Evolutionary conservation across 495 filamentous ascomycete species (phyloP).

Genomic region (Penicillium crystallinum): DNA sequence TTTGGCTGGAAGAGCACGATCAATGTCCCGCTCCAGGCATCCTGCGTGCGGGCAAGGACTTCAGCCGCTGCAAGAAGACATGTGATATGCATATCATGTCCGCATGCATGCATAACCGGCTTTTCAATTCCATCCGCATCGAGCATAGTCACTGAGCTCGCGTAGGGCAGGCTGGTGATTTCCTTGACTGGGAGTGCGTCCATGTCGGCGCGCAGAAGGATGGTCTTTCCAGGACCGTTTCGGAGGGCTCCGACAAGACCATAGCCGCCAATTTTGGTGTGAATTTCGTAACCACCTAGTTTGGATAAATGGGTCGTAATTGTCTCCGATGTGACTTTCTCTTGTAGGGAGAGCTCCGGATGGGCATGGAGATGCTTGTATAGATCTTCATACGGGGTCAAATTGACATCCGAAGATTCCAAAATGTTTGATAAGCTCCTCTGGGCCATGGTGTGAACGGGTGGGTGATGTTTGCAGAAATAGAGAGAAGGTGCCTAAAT

Average conservation of each 20-base stretch:
- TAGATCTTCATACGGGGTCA: conserved; percentile 44
- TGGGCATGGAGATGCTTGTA: conserved; percentile 53
- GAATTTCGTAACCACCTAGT: conserved; percentile 32
- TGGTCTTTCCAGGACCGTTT: conserved; percentile 45
- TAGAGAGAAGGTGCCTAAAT: not conserved
- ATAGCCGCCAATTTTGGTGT: conserved; percentile 44
- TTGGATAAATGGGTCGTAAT: conserved; percentile 31
- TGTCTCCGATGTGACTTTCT: conserved; percentile 42
- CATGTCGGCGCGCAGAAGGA: conserved; percentile 52
- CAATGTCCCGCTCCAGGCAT: conserved; percentile 46
- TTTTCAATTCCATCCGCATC: conserved; percentile 40
- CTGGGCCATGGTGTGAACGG: conserved; percentile 16
- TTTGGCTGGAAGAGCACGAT: conserved; percentile 52
- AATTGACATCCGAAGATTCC: conserved; percentile 13
- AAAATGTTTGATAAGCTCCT: conserved; percentile 22
- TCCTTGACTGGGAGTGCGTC: conserved; percentile 50
- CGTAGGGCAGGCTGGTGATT: conserved; percentile 45
- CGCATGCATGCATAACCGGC: conserved; percentile 53
- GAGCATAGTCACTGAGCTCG: conserved; percentile 37
- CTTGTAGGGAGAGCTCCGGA: conserved; percentile 53
- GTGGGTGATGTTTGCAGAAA: not conserved
- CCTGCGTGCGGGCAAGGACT: conserved; percentile 21
- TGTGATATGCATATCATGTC: conserved; percentile 55
- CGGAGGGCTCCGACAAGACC: conserved; percentile 41
- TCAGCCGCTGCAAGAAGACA: conserved; percentile 49